phyloP scores from a whole-genome alignment of 208 protist species.

The Zelonia costaricensis region DNA sequence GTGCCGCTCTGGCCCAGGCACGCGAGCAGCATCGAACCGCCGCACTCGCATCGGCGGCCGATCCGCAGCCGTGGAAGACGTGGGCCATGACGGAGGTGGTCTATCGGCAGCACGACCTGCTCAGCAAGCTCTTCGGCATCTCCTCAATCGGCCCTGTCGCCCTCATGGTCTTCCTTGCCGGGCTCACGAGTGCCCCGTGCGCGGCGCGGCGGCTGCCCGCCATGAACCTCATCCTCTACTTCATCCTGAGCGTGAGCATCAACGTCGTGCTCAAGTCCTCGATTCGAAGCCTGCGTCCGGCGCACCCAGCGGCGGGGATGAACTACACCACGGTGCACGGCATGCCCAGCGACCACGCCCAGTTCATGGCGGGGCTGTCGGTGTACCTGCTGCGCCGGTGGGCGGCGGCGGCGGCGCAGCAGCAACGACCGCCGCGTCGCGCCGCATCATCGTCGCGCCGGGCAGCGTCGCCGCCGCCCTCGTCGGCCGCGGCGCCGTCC shows the following conservation, averaged over 20 bases:
- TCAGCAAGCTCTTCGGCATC: conserved; percentile 66
- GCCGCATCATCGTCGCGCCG: not conserved
- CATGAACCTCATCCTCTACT: conserved; percentile 52
- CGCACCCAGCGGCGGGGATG: conserved; percentile 34
- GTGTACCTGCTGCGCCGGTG: conserved; percentile 45
- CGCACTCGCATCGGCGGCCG: not conserved
- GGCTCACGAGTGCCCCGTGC: conserved; percentile 54
- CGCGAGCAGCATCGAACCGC: not conserved
- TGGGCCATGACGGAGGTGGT: conserved; percentile 56
- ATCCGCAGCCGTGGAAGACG: conserved; percentile 30
- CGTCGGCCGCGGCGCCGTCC: too few relatives aligned
- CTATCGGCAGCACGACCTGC: conserved; percentile 42
- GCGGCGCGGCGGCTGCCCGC: conserved; percentile 38
- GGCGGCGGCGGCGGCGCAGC: not conserved
- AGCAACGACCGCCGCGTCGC: not conserved
- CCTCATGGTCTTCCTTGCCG: conserved; percentile 63
- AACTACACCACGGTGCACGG: conserved; percentile 58
- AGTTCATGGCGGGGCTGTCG: conserved; percentile 79
- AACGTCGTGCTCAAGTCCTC: conserved; percentile 53
- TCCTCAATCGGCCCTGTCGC: conserved; percentile 58
- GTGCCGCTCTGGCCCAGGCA: not conserved
- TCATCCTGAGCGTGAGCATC: conserved; percentile 42
- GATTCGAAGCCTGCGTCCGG: conserved; percentile 42
- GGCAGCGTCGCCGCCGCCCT: not conserved
- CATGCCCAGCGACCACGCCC: conserved; percentile 81